Evolutionary conservation across 371 early-diverging fungal species (phyloP).

Genomic region (Mortierella sp.): DNA sequence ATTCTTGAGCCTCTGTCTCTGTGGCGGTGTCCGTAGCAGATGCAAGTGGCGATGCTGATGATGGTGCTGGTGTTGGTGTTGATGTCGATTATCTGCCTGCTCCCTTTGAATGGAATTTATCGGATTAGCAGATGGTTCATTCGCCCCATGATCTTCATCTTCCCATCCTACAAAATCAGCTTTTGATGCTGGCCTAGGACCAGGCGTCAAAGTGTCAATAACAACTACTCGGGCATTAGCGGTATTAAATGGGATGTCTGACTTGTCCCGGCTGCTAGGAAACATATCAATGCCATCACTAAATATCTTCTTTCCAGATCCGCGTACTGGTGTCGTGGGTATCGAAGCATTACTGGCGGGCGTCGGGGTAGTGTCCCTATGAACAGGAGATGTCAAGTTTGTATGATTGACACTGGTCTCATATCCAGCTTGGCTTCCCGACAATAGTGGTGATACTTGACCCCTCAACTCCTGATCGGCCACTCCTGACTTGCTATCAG

Average conservation of each 20-base stretch:
- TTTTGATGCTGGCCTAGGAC: conserved; percentile 24
- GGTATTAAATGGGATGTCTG: conserved; percentile 17
- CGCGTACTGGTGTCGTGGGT: too few relatives aligned
- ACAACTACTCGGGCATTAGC: conserved; percentile 24
- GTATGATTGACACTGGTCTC: too few relatives aligned
- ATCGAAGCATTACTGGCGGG: too few relatives aligned
- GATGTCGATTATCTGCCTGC: conserved; percentile 8
- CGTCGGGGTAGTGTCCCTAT: too few relatives aligned
- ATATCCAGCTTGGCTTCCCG: too few relatives aligned
- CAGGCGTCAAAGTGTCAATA: conserved; percentile 37
- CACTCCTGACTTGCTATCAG: too few relatives aligned
- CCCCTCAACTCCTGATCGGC: too few relatives aligned
- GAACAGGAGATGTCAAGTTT: too few relatives aligned
- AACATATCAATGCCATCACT: too few relatives aligned
- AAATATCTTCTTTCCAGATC: too few relatives aligned
- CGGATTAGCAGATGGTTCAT: neutral
- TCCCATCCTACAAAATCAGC: conserved; percentile 47
- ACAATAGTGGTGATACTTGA: too few relatives aligned
- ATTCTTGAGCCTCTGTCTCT: conserved; percentile 23
- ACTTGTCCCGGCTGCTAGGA: too few relatives aligned
- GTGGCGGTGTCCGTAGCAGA: conserved; percentile 15
- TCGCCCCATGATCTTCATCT: conserved; percentile 39
- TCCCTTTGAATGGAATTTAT: neutral
- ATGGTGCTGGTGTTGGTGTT: conserved; percentile 19
- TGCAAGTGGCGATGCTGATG: conserved; percentile 5